Evolutionary conservation across 148 eudicot species (phyloP).

Genomic region (Rhododendron ferrugineum): DNA sequence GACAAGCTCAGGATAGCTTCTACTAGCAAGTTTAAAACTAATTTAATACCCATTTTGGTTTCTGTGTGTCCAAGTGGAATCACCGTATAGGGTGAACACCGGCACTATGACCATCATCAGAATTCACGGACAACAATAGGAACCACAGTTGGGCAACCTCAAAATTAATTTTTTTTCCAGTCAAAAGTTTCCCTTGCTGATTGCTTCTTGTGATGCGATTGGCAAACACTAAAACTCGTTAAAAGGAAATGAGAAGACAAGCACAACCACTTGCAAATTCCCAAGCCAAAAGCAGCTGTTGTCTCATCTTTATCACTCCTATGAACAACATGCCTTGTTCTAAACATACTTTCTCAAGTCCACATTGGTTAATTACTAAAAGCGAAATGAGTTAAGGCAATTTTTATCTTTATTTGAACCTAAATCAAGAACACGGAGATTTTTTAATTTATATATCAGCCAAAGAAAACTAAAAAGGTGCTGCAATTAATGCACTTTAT

Average conservation of each 20-base stretch:
- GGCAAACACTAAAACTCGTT: neutral
- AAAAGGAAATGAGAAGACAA: neutral
- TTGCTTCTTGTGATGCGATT: neutral
- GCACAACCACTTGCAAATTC: neutral
- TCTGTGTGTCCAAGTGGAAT: neutral
- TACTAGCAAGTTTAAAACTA: neutral
- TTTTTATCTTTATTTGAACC: neutral
- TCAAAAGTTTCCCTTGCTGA: neutral
- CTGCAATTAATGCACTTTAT: neutral
- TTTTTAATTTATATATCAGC: neutral
- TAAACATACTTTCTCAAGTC: neutral
- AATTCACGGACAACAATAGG: neutral
- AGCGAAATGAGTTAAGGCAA: neutral
- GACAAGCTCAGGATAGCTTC: neutral
- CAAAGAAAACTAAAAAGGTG: neutral
- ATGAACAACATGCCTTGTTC: neutral
- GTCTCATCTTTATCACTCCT: neutral
- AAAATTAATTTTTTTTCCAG: neutral
- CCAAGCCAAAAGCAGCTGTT: neutral
- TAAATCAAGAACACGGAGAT: neutral
- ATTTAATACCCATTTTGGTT: neutral
- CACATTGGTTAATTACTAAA: neutral
- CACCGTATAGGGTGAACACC: neutral
- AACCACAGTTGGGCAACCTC: too few species aligned
- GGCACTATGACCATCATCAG: neutral